Base-by-base conservation (phyloP, 148 eudicot species). In the Camellia granthamiana region DNA sequence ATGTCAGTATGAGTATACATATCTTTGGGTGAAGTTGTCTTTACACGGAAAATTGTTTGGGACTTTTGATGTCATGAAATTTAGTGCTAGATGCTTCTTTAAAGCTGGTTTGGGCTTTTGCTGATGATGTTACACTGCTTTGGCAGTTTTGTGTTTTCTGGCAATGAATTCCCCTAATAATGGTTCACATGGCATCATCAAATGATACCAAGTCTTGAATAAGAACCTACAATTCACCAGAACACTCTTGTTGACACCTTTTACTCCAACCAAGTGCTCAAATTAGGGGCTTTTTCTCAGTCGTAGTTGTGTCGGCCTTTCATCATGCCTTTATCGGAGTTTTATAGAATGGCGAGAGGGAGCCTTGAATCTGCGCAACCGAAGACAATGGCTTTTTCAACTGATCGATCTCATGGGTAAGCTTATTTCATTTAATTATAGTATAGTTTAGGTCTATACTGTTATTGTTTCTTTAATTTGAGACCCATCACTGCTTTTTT, bases 261-360 rank as follows among this genome's bases (percentile, higher is more conserved):
- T 30, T 30, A 30, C 38, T 30, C 38, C 38, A 30, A 30, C 56
- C 84, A 81, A 70, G 86, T 79, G 76, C 63, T 68, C 54, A 58
- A 80, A 68, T 38, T 77, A 63, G 71, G 77, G 61, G 54, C 38
- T 46, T 75, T 49, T 21, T 55, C 72, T 70, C 21, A 23, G 62
- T 47, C 12, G 23, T 44, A 10, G 64, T 63, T 75, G 38, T 78
- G 12, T 8, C 69, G 67, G 18, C 8, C 52, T 9, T 43, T 70
- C 51, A 86, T 58, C 82, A 93, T 96, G 99, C 95, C 99, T 84
- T 88, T 94, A 72, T 85, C 98, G 78, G 98, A 94, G 81, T 86
- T 92, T 3, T 82, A 89, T 80, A 84, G 85, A 81, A 82, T 90
- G 90, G 83, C 84, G 56, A 81, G 81, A 71, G 92, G 92, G 78